Percentiles rank a stretch among this genome's conserved stretches.
Conservation (phyloP, 306 rosid species). For the Gastrolobium bilobum region DNA sequence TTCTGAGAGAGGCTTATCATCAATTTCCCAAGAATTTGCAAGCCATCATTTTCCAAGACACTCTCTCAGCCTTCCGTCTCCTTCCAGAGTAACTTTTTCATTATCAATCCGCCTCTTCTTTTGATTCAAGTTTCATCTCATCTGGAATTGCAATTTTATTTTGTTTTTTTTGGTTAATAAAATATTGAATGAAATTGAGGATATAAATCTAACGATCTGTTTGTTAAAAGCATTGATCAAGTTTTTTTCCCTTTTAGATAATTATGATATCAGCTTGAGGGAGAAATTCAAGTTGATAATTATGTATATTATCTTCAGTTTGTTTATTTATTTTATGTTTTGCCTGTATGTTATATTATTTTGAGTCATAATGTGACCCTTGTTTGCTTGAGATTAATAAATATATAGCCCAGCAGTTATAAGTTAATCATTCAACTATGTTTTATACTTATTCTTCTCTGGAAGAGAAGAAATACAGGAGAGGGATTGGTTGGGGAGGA, state of each 20-base stretch:
- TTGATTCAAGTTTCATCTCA: background rate
- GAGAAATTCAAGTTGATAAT: background rate
- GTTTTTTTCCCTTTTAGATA: background rate
- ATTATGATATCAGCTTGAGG: background rate
- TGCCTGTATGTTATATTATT: background rate
- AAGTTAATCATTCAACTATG: background rate
- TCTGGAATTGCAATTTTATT: background rate
- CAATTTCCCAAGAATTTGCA: slow-evolving; percentile 77
- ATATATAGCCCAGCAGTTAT: background rate
- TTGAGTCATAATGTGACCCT: background rate
- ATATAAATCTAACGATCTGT: background rate
- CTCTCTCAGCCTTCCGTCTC: slow-evolving; percentile 82
- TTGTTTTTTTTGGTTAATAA: slow-evolving; percentile 1
- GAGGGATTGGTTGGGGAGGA: background rate
- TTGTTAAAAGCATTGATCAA: background rate
- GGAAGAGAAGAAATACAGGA: slow-evolving; percentile 1
- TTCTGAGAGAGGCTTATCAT: slow-evolving; percentile 65
- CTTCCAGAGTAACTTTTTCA: slow-evolving; percentile 69
- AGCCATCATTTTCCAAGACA: slow-evolving; percentile 69
- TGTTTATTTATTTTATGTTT: background rate
- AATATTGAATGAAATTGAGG: background rate
- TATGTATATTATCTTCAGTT: background rate
- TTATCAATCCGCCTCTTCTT: background rate
- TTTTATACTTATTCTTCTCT: background rate
- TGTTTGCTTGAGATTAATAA: slow-evolving; percentile 1